Evolutionary conservation across 1,284 basidiomycete genomes (phyloP), one percentile per base, ranked within the genome.

Genomic region (Sphagnurus paluster): DNA sequence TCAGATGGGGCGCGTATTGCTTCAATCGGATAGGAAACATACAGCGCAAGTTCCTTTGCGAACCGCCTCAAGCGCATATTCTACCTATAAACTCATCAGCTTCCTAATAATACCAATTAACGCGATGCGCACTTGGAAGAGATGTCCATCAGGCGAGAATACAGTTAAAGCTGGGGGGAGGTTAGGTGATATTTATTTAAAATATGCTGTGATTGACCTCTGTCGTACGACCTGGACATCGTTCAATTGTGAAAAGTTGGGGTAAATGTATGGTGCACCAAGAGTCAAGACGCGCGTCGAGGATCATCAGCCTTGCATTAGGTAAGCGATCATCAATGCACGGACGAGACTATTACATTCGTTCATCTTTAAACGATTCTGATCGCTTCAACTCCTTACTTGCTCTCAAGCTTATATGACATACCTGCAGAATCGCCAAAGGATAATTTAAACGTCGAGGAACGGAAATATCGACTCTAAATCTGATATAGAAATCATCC

Each of bases 41-140:
- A 97, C 96, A 43, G 96, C 96, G 67, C 96, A 98, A 11, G 97
- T 99, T 40, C 97, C 97, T 67, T 96, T 94, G 59, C 92, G 78
- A 39, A 99, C 97, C 41, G 97, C 97, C 69, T 99, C 97, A 17
- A 90, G 75, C 5, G 97, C 97, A 69, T 99, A 99, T 72, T 99
- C 97, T 57, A 99, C 97, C 90, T 97, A 67, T 45, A 45, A 23
- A 44, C 16, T 29, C 6, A 29, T 48, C 13, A 43, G 37, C 30
- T 33, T 23, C 35, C 25, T 26, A 38, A 21, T 10, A 44, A 36
- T 26, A 42, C 30, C 39, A 38, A 44, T 28, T 39, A 32, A 47
- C 50, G 36, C 36, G 40, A 50, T 46, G 42, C 70, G 53, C 57
- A 87, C 90, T 78, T 94, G 91, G 76, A 94, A 93, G 57, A 95